Evolutionary conservation across 139 green algal species (phyloP).

Genomic region (Coelastrella sp.): DNA sequence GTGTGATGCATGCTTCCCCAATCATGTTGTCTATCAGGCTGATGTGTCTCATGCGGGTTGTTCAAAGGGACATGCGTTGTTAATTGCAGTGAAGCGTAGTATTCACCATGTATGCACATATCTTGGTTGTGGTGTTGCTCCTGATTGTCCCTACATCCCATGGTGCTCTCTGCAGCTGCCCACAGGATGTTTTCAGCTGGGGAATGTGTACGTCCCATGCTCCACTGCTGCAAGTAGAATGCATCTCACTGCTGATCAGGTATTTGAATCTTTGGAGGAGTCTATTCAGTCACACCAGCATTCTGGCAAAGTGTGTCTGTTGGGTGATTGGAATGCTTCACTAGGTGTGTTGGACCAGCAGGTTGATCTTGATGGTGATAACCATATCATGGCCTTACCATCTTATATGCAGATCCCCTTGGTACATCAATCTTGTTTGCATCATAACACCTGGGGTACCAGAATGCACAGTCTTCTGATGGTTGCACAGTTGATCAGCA

Average conservation of each 20-base stretch:
- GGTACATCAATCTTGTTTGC: not conserved
- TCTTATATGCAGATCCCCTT: not conserved
- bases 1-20: not conserved
- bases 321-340: not conserved
- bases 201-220: not conserved
- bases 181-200: not conserved
- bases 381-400: not conserved
- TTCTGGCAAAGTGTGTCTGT: not conserved
- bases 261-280: not conserved
- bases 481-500: not conserved
- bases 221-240: not conserved
- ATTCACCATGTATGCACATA: not conserved
- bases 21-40: not conserved
- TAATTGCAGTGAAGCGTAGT: not conserved
- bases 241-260: not conserved
- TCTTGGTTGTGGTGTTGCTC: not conserved
- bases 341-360: not conserved
- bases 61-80: not conserved
- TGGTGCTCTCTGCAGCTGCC: not conserved
- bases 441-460: not conserved
- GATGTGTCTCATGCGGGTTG: not conserved
- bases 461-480: not conserved
- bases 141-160: not conserved
- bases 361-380: constrained; percentile 2
- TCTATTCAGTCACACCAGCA: constrained; percentile 3